phyloP scores from a whole-genome alignment of 768 basidiomycete species.

The Leccinum aurantiacum region DNA sequence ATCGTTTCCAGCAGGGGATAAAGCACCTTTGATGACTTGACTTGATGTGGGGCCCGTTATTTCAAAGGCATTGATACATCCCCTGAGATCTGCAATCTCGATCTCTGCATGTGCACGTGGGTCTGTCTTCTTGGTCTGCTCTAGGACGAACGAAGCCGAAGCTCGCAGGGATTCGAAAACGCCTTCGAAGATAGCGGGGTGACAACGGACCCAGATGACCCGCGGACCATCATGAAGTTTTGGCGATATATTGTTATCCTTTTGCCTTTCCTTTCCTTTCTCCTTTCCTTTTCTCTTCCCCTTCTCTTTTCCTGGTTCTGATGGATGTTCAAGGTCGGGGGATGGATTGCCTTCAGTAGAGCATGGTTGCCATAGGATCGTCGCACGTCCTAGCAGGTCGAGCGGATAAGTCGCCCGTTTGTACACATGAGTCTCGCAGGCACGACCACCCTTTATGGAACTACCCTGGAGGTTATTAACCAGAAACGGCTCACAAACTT shows the following conservation, averaged over 20 bases:
- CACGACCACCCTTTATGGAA: conserved; percentile 63
- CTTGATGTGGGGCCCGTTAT: conserved; percentile 85
- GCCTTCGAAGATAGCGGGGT: conserved; percentile 68
- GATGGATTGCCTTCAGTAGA: conserved; percentile 1
- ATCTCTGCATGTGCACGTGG: conserved; percentile 37
- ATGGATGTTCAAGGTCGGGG: not conserved
- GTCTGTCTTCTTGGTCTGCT: conserved; percentile 31
- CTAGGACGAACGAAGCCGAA: conserved; percentile 51
- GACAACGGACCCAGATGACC: conserved; percentile 72
- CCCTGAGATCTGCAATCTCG: conserved; percentile 70
- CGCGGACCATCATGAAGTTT: conserved; percentile 30
- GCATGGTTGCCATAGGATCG: conserved; percentile 69
- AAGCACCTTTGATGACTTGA: conserved; percentile 66
- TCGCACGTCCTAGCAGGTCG: conserved; percentile 66
- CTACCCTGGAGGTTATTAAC: conserved; percentile 37
- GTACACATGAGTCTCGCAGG: conserved; percentile 68
- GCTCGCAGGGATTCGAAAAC: conserved; percentile 52
- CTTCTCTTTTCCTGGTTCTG: conserved; percentile 15
- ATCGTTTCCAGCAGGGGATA: conserved; percentile 50
- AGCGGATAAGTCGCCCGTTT: conserved; percentile 62
- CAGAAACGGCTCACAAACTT: not conserved
- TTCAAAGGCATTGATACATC: conserved; percentile 78
- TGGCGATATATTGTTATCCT: conserved; percentile 13
- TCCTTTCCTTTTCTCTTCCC: conserved; percentile 12
- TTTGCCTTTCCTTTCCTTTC: conserved; percentile 36